Percentiles rank a stretch among this genome's conserved stretches.
Conservation (phyloP, 495 filamentous ascomycete genomes). For the Lasiosphaeria miniovina region DNA sequence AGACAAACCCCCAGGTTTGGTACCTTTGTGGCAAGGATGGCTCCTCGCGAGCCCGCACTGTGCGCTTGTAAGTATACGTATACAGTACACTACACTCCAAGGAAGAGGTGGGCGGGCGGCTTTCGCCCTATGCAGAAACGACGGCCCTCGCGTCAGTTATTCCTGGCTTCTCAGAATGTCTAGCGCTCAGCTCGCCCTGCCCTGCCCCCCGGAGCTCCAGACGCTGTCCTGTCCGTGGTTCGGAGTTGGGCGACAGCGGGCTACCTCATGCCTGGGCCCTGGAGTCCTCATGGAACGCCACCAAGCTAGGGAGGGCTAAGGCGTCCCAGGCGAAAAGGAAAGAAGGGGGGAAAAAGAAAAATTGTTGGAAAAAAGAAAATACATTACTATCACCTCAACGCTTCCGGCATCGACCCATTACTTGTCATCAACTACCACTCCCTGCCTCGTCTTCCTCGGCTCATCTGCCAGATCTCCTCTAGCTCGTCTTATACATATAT, state of each 20-base stretch:
- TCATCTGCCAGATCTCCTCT: slow-evolving; percentile 17
- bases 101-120: slow-evolving; percentile 15
- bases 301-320: slow-evolving; percentile 14
- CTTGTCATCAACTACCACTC: slow-evolving; percentile 16
- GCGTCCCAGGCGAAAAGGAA: slow-evolving; percentile 9
- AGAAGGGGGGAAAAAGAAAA: slow-evolving; percentile 5
- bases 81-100: slow-evolving; percentile 14
- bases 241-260: slow-evolving; percentile 22
- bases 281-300: slow-evolving; percentile 24
- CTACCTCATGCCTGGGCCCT: slow-evolving; percentile 9
- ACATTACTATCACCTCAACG: slow-evolving; percentile 17
- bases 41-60: slow-evolving; percentile 25
- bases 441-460: slow-evolving; percentile 17
- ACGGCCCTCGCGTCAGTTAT: slow-evolving; percentile 5
- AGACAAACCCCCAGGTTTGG: slow-evolving; percentile 19
- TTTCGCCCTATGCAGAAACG: slow-evolving; percentile 19
- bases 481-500: slow-evolving; percentile 33
- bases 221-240: slow-evolving; percentile 17
- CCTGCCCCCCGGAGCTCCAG: not conserved
- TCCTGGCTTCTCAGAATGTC: slow-evolving; percentile 9
- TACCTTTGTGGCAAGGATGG: slow-evolving; percentile 7
- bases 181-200: slow-evolving; percentile 21
- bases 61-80: slow-evolving; percentile 23
- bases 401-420: slow-evolving; percentile 21
- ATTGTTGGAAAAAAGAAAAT: slow-evolving; percentile 11